Evolutionary conservation across 352 stramenopile species (phyloP).

Genomic region (Globisporangium perplexum): DNA sequence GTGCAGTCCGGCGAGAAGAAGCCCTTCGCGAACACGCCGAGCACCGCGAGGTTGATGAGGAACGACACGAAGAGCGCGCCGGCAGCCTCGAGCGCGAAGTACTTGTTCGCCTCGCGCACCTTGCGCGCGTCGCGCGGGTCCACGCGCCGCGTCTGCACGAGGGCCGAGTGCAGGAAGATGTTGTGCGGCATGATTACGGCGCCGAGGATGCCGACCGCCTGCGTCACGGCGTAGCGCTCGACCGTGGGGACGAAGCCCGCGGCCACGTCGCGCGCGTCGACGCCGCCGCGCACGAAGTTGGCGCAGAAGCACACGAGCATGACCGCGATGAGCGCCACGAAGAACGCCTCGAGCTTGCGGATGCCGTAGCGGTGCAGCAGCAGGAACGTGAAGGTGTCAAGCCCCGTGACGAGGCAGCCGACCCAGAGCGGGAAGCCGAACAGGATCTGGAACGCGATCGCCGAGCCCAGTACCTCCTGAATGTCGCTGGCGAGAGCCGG

Average conservation of each 20-base stretch:
- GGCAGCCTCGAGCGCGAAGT: constrained; percentile 92
- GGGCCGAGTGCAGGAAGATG: constrained; percentile 88
- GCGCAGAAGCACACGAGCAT: constrained; percentile 93
- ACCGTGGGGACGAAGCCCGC: constrained; percentile 78
- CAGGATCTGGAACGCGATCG: constrained; percentile 89
- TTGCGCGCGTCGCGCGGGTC: constrained; percentile 55
- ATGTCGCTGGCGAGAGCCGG: too few relatives aligned
- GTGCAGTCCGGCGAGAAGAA: constrained; percentile 87
- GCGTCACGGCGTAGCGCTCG: constrained; percentile 70
- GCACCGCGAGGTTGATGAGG: constrained; percentile 93
- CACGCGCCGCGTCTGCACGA: constrained; percentile 59
- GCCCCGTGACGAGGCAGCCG: constrained; percentile 80
- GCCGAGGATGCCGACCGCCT: constrained; percentile 90
- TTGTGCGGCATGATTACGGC: constrained; percentile 95
- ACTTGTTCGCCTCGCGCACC: constrained; percentile 88
- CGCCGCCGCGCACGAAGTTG: constrained; percentile 84
- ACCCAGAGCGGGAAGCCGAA: constrained; percentile 88
- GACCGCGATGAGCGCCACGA: constrained; percentile 88
- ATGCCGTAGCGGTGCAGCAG: constrained; percentile 91
- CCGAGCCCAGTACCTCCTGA: constrained; percentile 91
- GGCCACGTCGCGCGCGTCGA: constrained; percentile 58
- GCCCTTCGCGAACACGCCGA: constrained; percentile 90
- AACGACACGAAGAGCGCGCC: constrained; percentile 92
- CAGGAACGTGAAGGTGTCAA: constrained; percentile 95
- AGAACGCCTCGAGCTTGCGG: constrained; percentile 92